Evolutionary conservation across 805 yeast genomes (phyloP), one percentile per base, ranked within the genome.

Genomic region (Yarrowia alimentaria): DNA sequence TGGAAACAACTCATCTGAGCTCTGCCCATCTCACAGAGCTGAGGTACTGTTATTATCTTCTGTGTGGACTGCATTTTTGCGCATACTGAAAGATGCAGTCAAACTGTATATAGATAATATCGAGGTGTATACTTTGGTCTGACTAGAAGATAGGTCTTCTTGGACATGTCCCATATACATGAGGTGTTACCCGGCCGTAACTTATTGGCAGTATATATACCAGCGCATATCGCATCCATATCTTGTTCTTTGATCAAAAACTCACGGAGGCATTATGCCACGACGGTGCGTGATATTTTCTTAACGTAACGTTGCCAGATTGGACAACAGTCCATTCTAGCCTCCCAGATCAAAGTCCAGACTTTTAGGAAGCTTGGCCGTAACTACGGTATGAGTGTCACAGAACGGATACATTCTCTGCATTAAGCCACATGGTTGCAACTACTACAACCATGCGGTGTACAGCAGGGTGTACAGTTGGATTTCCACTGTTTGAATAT

Each of bases 181-280:
- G 9, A 18, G 17, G 40, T 24, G 47, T 40, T 40, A 40, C 47
- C 47, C 47, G 6, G 14, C 29, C n/a, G 6, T 7, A 26, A 26
- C 6, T 26, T 7, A 26, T 21, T 21, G 9, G 8, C 20, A 22
- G 28, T 37, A 37, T 37, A 37, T 37, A 37, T n/a, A 12, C 30
- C n/a, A 8, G 22, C 11, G 30, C 16, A 12, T 12, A 21, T 37
- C 43, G 47, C 47, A 40, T 26, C 47, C 47, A 37, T 28, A 26
- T 40, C 28, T 40, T 20, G 9, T 28, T 40, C 47, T 40, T 40
- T 29, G 47, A 40, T 40, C 47, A 40, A 40, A 40, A 40, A 40
- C 47, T 40, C 47, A 40, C 47, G 47, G 47, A 40, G 47, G 47
- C 28, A 40, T 40, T 40, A 40, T 40, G 47, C 47, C 47, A 40